A percentile compares a stretch with the other conserved stretches of the same genome.
phyloP scores from a whole-genome alignment of 257 asterid species.

The Coffea eugenioides region DNA sequence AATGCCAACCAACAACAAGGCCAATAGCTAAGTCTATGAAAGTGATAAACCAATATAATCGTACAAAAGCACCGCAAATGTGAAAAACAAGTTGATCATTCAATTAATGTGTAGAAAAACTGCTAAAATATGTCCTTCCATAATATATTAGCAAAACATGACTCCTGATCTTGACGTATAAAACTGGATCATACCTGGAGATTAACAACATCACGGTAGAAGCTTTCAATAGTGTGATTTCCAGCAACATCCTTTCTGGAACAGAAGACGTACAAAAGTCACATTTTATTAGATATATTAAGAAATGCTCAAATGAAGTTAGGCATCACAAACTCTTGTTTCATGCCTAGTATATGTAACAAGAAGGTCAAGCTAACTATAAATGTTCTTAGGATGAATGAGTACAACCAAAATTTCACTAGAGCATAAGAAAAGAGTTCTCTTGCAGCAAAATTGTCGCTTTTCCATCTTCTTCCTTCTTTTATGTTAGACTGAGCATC shows the following conservation, averaged over 20 bases:
- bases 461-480: neutral
- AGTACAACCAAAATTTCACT: neutral
- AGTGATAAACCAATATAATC: neutral
- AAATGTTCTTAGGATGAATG: neutral
- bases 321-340: neutral
- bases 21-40: neutral
- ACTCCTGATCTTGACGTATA: slow-evolving; percentile 1
- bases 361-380: neutral
- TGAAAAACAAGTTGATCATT: neutral
- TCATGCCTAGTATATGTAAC: neutral
- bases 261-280: slow-evolving; percentile 22
- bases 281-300: neutral
- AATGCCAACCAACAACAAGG: neutral
- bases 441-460: neutral
- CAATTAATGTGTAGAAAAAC: neutral
- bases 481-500: neutral
- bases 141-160: neutral
- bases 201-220: slow-evolving; percentile 71
- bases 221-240: slow-evolving; percentile 50
- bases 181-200: slow-evolving; percentile 62
- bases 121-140: neutral
- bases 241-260: slow-evolving; percentile 85
- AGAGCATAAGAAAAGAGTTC: neutral
- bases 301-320: neutral
- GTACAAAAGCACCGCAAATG: neutral